phyloP scores from a whole-genome alignment of 805 yeast species.

The Brettanomyces nanus region DNA sequence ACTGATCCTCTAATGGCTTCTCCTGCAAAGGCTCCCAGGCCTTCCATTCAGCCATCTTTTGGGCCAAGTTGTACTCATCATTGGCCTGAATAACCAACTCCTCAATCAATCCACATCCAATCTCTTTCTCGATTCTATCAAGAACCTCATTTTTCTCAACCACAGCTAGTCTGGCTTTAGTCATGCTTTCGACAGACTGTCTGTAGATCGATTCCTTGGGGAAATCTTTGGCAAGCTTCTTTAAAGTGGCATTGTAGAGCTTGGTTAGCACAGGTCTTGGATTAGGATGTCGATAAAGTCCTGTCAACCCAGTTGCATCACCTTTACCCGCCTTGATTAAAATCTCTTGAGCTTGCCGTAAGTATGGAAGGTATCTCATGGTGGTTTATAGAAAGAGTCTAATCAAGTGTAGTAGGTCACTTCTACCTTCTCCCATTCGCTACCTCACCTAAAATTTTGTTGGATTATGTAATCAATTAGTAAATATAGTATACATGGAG shows the following conservation, averaged over 20 bases:
- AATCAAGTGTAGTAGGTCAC: too few species aligned
- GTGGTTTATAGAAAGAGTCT: too few species aligned
- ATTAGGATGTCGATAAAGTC: constrained; percentile 69
- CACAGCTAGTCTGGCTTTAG: constrained; percentile 57
- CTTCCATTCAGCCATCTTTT: constrained; percentile 60
- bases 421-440: too few species aligned
- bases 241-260: constrained; percentile 62
- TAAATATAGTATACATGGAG: too few species aligned
- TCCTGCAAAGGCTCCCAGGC: constrained; percentile 78
- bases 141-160: constrained; percentile 56
- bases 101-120: constrained; percentile 80
- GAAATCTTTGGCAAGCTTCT: constrained; percentile 47
- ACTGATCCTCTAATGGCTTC: constrained; percentile 71
- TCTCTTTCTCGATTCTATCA: constrained; percentile 60
- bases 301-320: constrained; percentile 76
- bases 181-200: constrained; percentile 64
- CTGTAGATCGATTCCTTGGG: constrained; percentile 71
- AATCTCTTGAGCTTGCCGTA: constrained; percentile 36
- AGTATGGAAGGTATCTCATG: constrained; percentile 28
- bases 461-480: too few species aligned
- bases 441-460: too few species aligned
- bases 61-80: constrained; percentile 65
- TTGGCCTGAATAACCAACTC: constrained; percentile 76
- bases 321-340: constrained; percentile 54
- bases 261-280: constrained; percentile 74